A percentile compares a stretch with the other conserved stretches of the same genome.
Conservation (phyloP, 306 rosid species). For the Crataegus laevigata region DNA sequence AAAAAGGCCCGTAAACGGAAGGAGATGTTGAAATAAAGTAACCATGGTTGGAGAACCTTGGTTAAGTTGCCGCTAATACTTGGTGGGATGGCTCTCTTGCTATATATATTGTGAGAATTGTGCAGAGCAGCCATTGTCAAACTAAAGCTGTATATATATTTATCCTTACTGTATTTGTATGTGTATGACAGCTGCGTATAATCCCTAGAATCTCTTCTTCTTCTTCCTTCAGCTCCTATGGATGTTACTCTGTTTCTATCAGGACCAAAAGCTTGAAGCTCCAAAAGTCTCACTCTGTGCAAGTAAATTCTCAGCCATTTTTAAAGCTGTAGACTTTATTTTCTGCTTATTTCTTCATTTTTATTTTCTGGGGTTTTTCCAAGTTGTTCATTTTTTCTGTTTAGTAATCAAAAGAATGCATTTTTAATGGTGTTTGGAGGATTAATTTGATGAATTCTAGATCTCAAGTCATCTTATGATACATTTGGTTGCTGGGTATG, state of each 20-base stretch:
- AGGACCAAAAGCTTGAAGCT: not conserved
- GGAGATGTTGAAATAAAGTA: slow-evolving; percentile 26
- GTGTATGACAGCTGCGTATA: not conserved
- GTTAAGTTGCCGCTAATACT: slow-evolving; percentile 16
- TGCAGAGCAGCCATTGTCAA: slow-evolving; percentile 16
- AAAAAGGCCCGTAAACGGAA: not conserved
- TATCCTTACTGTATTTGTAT: not conserved
- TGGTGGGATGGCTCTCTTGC: not conserved
- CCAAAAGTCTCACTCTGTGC: slow-evolving; percentile 25
- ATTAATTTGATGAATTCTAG: slow-evolving; percentile 16
- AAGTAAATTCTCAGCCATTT: slow-evolving; percentile 19
- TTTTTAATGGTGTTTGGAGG: not conserved
- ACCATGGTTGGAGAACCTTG: slow-evolving; percentile 48
- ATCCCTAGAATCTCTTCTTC: slow-evolving; percentile 9
- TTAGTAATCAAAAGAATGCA: not conserved
- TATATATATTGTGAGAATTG: slow-evolving; percentile 8
- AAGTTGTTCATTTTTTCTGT: not conserved
- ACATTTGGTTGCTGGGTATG: not conserved
- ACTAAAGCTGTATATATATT: not conserved
- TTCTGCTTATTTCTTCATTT: slow-evolving; percentile 12
- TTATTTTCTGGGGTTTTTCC: slow-evolving; percentile 12
- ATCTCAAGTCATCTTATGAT: slow-evolving; percentile 17
- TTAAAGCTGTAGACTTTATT: slow-evolving; percentile 1
- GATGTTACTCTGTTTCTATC: not conserved
- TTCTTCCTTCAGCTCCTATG: not conserved